A percentile compares a stretch with the other conserved stretches of the same genome.
Conservation (phyloP, 371 early-diverging fungal species). For the Apophysomyces variabilis region DNA sequence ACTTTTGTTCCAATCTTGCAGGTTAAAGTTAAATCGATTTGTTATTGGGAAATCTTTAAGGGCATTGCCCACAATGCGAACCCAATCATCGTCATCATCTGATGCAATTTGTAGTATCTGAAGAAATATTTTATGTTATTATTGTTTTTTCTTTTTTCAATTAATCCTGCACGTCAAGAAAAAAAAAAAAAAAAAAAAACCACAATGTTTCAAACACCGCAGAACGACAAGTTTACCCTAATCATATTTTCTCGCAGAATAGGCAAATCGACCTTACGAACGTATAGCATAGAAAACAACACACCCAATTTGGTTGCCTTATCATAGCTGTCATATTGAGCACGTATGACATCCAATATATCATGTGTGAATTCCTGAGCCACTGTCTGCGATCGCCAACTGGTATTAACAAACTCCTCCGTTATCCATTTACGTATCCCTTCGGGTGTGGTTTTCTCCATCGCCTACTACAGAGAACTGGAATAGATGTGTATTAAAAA, state of each 20-base stretch:
- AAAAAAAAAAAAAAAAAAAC: background rate
- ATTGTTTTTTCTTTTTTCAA: background rate
- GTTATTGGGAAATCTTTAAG: slow-evolving; percentile 11
- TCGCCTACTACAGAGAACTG: slow-evolving; percentile 22
- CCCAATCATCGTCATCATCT: slow-evolving; percentile 22
- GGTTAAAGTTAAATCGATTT: slow-evolving; percentile 11
- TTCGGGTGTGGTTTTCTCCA: slow-evolving; percentile 34
- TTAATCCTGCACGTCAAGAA: slow-evolving; percentile 4
- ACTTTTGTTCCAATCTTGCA: slow-evolving; percentile 15
- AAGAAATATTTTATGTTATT: background rate
- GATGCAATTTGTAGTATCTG: slow-evolving; percentile 12
- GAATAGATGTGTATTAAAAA: slow-evolving; percentile 17
- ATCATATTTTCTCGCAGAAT: slow-evolving; percentile 10
- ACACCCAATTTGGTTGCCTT: slow-evolving; percentile 21
- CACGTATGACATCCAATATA: slow-evolving; percentile 25
- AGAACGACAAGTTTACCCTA: slow-evolving; percentile 20
- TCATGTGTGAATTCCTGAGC: slow-evolving; percentile 41
- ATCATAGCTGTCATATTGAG: slow-evolving; percentile 27
- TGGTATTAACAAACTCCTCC: slow-evolving; percentile 27
- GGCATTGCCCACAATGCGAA: slow-evolving; percentile 12
- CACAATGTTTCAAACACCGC: slow-evolving; percentile 11
- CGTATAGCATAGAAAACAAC: slow-evolving; percentile 22
- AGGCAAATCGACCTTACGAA: slow-evolving; percentile 22
- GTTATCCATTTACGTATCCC: slow-evolving; percentile 33
- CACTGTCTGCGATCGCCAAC: slow-evolving; percentile 37